Evolutionary conservation across 768 basidiomycete genomes (phyloP), one percentile per base, ranked within the genome.

Genomic region (Lentinula boryana): DNA sequence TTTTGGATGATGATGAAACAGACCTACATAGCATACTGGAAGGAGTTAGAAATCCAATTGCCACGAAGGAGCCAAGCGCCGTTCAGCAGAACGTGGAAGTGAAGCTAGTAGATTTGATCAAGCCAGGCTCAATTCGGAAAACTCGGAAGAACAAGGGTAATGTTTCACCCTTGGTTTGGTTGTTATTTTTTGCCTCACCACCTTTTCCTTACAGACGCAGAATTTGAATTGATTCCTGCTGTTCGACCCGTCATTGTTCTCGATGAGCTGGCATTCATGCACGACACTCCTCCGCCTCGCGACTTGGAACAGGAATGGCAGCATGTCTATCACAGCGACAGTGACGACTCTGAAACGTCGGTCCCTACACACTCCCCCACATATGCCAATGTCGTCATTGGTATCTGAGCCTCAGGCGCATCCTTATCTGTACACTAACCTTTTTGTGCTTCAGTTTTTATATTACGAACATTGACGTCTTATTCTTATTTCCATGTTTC

Each of bases 301-400:
- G 80, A 82, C 61, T 68, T 78, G 58, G 83, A 84, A 61, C 84
- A 87, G 64, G 78, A 82, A 38, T 86, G 85, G 85, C 84, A 85
- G 65, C 79, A 82, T 66, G 69, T 86, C 48, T 74, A 73, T 55
- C 69, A 68, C 40, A 73, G 70, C 40, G 80, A 78, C 44, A 74
- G 74, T 53, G 75, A 76, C 44, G 74, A 75, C 31, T 54, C 53
- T 6, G 31, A 33, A 13, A 56, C 62, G 48, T 55, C 64, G 43
- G 32, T 60, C 40, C 60, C 66, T 62, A 66, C 65, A 38, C 62
- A 66, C 12, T 67, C 65, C 48, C 69, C 69, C 32, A 79, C 81
- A 44, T 84, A 84, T 62, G 79, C 80, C 15, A 71, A 73, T 61
- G 71, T 80, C 12, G 41, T 56, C 18, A n/a, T 35, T 33, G 50